Evolutionary conservation across 2,329 filamentous ascomycete species (phyloP), one percentile per base, ranked within the genome.

Genomic region (Curvularia eragrostidis): DNA sequence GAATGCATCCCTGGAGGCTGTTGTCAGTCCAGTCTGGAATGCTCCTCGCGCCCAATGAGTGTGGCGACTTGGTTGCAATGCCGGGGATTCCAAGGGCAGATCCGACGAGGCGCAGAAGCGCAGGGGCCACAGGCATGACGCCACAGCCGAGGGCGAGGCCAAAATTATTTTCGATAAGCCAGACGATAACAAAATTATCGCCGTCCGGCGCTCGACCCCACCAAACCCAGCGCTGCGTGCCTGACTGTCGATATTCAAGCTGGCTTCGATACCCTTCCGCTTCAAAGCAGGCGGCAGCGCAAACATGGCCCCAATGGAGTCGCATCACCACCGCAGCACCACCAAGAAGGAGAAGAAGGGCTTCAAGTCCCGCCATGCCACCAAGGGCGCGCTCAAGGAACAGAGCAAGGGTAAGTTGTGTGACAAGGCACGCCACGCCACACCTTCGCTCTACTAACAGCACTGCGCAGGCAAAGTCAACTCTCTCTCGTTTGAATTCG

Each of bases 281-380:
- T 96, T 96, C 81, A 97, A 96, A 83, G 91, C 89, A 77, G 89
- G 90, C 75, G 78, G 78, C 66, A 78, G 73, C 61, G 78, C 78
- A 70, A 79, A 75, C 66, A 95, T 95, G 91, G 88, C 91, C 73
- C 85, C 87, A 78, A 82, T 84, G 59, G 84, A 86, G 28, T 78
- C 82, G 67, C 92, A 98, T 79, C 93, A 94, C 74, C 95, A 99
- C 79, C 87, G 94, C 77, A 91, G 91, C 73, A 97, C 93, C 57
- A 97, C 93, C 52, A 99, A 98, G 83, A 83, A 87, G 71, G 81
- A 85, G 65, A 88, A 97, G 80, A 99, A 99, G 83, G 77, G 89
- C 24, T 99, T 93, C 84, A 99, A 99, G 80, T 92, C 91, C 57
- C 89, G 89, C 75, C 93, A 97, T 81, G 87, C 93, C 39, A 92